A percentile compares a stretch with the other conserved stretches of the same genome.
These are phyloP conservation scores for Penstemon newberryi DNA, from an alignment of 257 asterid genomes.

Conservation along the genomic window DNA sequence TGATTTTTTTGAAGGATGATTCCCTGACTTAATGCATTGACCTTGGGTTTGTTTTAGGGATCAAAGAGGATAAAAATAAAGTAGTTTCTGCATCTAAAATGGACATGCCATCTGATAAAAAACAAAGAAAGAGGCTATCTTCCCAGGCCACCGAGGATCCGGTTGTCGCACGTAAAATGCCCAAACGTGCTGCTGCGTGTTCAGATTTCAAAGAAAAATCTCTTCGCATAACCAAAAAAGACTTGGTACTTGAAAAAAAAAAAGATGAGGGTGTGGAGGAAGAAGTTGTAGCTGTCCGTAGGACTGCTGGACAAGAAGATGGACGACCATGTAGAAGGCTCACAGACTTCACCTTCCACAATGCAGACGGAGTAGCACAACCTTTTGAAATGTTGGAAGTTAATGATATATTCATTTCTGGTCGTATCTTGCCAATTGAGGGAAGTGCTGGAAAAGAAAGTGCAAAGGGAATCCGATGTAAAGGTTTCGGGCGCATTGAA, in stretches of 20 bases:
- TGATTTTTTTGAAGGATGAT: not conserved
- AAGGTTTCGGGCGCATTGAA: constrained; percentile 94
- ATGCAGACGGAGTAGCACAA: constrained; percentile 64
- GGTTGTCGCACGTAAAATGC: constrained; percentile 56
- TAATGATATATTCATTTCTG: constrained; percentile 69
- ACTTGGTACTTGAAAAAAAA: constrained; percentile 59
- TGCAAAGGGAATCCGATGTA: constrained; percentile 63
- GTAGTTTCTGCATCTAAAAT: constrained; percentile 37
- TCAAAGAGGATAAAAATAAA: constrained; percentile 33
- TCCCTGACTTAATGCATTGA: constrained; percentile 9
- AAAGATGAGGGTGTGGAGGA: constrained; percentile 54
- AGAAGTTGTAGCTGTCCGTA: constrained; percentile 70
- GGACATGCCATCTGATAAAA: constrained; percentile 40
- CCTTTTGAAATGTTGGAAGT: constrained; percentile 87
- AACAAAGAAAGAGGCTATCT: constrained; percentile 49
- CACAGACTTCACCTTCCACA: constrained; percentile 66
- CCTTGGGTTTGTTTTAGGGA: constrained; percentile 36
- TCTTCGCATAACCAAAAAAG: constrained; percentile 41
- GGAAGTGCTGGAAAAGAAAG: constrained; percentile 56
- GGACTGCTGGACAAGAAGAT: constrained; percentile 63
- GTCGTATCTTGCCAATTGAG: constrained; percentile 73
- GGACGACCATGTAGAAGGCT: constrained; percentile 85
- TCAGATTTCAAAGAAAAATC: constrained; percentile 70
- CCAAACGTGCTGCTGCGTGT: constrained; percentile 89
- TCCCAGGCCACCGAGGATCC: constrained; percentile 41